Evolutionary conservation across 768 basidiomycete genomes (phyloP).

Genomic region (Suillus alpinus): DNA sequence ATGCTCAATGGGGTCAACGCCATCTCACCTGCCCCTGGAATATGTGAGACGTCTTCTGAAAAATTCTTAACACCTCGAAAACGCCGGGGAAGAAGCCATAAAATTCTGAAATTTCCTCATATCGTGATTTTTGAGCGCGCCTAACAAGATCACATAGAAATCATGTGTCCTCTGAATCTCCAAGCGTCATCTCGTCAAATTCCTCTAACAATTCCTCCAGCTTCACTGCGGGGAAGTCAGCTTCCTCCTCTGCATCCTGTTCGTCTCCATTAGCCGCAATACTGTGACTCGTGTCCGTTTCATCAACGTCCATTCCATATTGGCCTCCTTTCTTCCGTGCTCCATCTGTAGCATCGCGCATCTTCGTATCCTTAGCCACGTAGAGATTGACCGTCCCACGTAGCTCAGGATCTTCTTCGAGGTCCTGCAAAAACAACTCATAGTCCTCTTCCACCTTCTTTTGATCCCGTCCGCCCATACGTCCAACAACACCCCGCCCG

Average conservation of each 20-base stretch:
- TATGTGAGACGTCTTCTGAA: neutral
- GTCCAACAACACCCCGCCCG: constrained; percentile 83
- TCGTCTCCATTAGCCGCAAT: constrained; percentile 22
- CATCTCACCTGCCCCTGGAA: neutral
- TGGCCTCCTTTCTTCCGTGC: constrained; percentile 19
- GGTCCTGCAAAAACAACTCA: constrained; percentile 89
- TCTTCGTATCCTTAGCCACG: constrained; percentile 58
- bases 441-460: constrained; percentile 96
- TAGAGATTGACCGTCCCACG: constrained; percentile 85
- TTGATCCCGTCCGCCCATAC: constrained; percentile 86
- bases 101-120: neutral
- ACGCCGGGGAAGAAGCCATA: neutral
- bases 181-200: constrained; percentile 89
- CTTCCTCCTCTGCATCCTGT: constrained; percentile 61
- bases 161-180: constrained; percentile 30
- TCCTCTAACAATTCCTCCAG: constrained; percentile 86
- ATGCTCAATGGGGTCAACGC: neutral
- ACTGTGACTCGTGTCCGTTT: constrained; percentile 29
- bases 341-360: constrained; percentile 37
- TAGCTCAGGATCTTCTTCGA: constrained; percentile 95
- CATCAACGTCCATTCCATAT: constrained; percentile 67
- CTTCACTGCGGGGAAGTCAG: constrained; percentile 85
- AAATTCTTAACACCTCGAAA: neutral
- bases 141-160: neutral
- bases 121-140: neutral